Conservation (phyloP, 306 rosid species). For the Castanea mollissima region DNA sequence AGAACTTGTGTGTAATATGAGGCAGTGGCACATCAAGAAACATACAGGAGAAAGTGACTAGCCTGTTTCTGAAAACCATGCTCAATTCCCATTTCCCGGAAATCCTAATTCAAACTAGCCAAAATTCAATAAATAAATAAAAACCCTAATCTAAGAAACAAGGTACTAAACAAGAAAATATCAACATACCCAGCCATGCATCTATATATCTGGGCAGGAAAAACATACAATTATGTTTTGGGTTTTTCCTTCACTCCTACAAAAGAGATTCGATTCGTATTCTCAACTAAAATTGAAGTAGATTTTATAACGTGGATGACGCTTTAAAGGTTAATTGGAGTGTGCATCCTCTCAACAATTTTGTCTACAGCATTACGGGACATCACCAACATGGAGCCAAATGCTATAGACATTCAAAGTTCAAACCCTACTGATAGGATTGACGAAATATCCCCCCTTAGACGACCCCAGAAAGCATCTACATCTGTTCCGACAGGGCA, state of each 20-base stretch:
- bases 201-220: conserved; percentile 3
- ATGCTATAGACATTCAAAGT: conserved; percentile 77
- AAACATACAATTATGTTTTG: conserved; percentile 12
- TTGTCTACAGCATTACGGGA: conserved; percentile 71
- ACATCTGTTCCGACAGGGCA: no score
- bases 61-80: no score
- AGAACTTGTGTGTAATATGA: neutral
- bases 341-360: conserved; percentile 88
- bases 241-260: neutral
- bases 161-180: neutral
- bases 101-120: neutral
- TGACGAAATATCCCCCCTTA: no score
- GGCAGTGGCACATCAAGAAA: neutral
- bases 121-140: neutral
- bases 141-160: neutral
- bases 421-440: no score
- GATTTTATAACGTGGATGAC: conserved; percentile 13
- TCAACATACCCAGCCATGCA: neutral
- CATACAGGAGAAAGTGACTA: neutral
- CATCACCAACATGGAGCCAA: conserved; percentile 85
- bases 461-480: no score
- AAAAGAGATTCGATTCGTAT: conserved; percentile 12
- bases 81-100: neutral
- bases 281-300: conserved; percentile 9
- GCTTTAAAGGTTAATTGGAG: conserved; percentile 74